Conservation (phyloP, 1,284 basidiomycete genomes). For the Bjerkandera adusta region DNA sequence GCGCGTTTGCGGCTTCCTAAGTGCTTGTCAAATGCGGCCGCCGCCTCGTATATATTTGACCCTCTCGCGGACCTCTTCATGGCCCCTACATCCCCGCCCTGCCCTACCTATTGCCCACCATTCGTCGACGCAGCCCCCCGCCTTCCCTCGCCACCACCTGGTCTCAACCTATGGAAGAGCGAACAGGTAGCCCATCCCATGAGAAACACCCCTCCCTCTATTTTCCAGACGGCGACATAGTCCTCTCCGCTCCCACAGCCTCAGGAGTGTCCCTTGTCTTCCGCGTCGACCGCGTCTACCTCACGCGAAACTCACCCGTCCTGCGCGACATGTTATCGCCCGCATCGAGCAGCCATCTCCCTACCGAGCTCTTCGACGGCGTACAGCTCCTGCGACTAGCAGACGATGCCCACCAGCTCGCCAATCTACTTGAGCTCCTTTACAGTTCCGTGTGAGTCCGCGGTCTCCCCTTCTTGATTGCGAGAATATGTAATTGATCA, state of each 20-base stretch:
- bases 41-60: slow-evolving; percentile 3
- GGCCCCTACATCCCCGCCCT: slow-evolving; percentile 6
- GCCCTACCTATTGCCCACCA: background rate
- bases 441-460: slow-evolving; percentile 33
- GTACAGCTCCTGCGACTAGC: slow-evolving; percentile 16
- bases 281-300: slow-evolving; percentile 64
- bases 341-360: slow-evolving; percentile 25
- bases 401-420: slow-evolving; percentile 20
- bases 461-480: background rate
- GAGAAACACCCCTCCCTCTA: slow-evolving; percentile 55
- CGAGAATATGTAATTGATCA: background rate
- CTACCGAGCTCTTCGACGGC: slow-evolving; percentile 17
- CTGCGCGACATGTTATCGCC: slow-evolving; percentile 62
- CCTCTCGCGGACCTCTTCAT: background rate
- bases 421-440: slow-evolving; percentile 53
- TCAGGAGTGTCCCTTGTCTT: slow-evolving; percentile 38
- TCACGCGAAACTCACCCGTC: slow-evolving; percentile 60
- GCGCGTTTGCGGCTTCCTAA: slow-evolving; percentile 7
- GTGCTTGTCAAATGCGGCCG: background rate
- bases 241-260: slow-evolving; percentile 55
- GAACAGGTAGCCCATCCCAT: slow-evolving; percentile 3
- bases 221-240: slow-evolving; percentile 67
- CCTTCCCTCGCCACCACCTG: background rate
- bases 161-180: background rate
- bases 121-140: background rate